Evolutionary conservation across 1,139 yeast species (phyloP), one percentile per base, ranked within the genome.

Genomic region (Saccharomyces pastorianus): DNA sequence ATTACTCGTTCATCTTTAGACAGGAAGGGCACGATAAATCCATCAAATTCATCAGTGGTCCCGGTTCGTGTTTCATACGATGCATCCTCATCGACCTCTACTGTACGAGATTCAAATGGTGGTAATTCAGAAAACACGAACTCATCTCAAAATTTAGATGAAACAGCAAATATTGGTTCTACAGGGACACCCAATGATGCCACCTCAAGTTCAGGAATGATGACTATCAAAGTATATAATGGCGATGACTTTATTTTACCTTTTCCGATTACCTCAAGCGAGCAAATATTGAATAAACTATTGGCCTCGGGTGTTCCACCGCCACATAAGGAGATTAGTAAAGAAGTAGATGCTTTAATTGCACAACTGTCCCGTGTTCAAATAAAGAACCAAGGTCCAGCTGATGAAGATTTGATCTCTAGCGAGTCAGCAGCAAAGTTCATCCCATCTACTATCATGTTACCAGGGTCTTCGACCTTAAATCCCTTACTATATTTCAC

Each of bases 401-500:
- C 62, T 26, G 65, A 63, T 26, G 67, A 64, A 27, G 56, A 61
- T 7, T 53, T 70, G 34, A 56, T 65, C 44, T 60, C 71, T 1
- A 63, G 67, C 25, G 71, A 69, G 20, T 59, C 61, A 7, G 66
- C 73, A 2, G 66, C 75, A 2, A 60, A 65, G 5, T 77, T 77
- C 56, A 75, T 86, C 49, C 95, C 95, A 6, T 80, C 91, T 0
- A 79, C 84, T 9, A 81, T 86, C 47, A 76, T 83, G 48, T 79
- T 85, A 34, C 88, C 88, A 13, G 71, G 74, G 3, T 65, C 73
- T 7, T 54, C 64, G 20, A 63, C 77, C 52, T 78, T 80, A 52
- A 82, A 81, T 61, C 79, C 87, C 9, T 73, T 84, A 55, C 73
- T 85, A 49, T 86, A 85, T 66, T 78, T 85, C 64, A 83, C 90